Evolutionary conservation across 495 filamentous ascomycete species (phyloP), one percentile per base, ranked within the genome.

Genomic region (Penicillium canescens): DNA sequence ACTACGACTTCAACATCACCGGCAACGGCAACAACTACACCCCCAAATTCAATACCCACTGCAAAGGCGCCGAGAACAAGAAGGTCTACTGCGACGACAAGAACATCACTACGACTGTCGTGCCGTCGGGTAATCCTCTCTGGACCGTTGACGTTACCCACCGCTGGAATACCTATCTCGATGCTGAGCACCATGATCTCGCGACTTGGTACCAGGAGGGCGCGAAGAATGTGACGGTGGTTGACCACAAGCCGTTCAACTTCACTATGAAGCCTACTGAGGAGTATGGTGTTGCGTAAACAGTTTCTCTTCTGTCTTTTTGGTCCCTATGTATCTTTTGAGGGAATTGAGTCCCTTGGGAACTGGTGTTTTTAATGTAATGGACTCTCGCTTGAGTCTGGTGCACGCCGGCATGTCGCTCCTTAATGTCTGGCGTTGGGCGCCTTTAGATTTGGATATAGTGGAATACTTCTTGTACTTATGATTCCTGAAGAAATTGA

Each of bases 21-120:
- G 68, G 65, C 34, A 21, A 59, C 10, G 48, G 45, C 10, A 63
- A 64, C 33, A 16, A 42, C 4, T 67, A 71, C 46, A 69, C 68
- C 2, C 75, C 75, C n/a, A 64, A 61, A 21, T 78, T 78, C 65
- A 65, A 65, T 46, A 73, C 73, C 26, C 61, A 62, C 51, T 78
- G 74, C 63, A 58, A 63, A 31, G 72, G 73, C n/a, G 56, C 54
- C n/a, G 57, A 61, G 10, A 41, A 31, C 26, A 50, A 70, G 24
- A 42, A 50, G 1, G 67, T 63, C 14, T 56, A 33, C 34, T 76
- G 73, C 50, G 54, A 59, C 31, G 51, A 73, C 56, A 47, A 47
- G 18, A 55, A 60, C 24, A 56, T 76, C 46, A 58, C 56, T 4
- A 60, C 74, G 0, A 56, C 50, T 4, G 55, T 77, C 43, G 51